These are phyloP conservation scores for Helenozyma rhizophorensis DNA, from an alignment of 805 yeast species.

Conservation along the genomic window DNA sequence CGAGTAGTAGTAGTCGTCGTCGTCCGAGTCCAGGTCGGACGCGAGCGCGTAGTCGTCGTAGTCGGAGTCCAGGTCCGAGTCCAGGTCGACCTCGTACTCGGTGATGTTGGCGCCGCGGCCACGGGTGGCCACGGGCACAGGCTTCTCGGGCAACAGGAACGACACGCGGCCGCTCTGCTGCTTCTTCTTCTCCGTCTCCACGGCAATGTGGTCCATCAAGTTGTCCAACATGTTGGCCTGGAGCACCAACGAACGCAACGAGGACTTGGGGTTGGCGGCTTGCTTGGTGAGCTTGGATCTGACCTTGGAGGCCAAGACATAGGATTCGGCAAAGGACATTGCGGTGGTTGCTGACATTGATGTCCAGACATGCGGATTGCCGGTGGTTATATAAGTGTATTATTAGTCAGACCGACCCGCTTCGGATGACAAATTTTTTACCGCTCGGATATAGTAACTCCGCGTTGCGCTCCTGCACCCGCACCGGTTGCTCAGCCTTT, in stretches of 20 bases:
- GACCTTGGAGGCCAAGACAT: conserved; percentile 60
- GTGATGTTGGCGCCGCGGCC: conserved; percentile 27
- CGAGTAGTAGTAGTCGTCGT: conserved; percentile 16
- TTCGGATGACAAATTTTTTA: conserved; percentile 12
- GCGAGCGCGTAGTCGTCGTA: conserved; percentile 14
- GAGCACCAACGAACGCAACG: conserved; percentile 54
- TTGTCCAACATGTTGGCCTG: conserved; percentile 71
- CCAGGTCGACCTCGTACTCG: conserved; percentile 37
- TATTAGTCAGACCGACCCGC: conserved; percentile 7
- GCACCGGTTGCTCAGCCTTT: not conserved
- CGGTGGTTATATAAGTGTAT: conserved; percentile 1
- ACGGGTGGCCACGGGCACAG: conserved; percentile 7
- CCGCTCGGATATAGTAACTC: too few relatives aligned
- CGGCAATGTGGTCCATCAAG: conserved; percentile 49
- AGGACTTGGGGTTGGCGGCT: conserved; percentile 53
- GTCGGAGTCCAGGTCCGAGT: conserved; percentile 23
- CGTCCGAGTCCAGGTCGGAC: conserved; percentile 21
- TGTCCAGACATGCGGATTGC: not conserved
- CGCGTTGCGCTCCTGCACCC: conserved; percentile 1
- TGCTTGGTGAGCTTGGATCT: conserved; percentile 59
- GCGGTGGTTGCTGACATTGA: not conserved
- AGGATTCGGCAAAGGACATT: conserved; percentile 47
- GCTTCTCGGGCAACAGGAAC: conserved; percentile 12
- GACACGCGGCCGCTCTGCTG: conserved; percentile 5
- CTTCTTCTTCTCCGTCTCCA: conserved; percentile 22